phyloP scores from a whole-genome alignment of 2,329 filamentous ascomycete species.

The Ceratocystis variospora region DNA sequence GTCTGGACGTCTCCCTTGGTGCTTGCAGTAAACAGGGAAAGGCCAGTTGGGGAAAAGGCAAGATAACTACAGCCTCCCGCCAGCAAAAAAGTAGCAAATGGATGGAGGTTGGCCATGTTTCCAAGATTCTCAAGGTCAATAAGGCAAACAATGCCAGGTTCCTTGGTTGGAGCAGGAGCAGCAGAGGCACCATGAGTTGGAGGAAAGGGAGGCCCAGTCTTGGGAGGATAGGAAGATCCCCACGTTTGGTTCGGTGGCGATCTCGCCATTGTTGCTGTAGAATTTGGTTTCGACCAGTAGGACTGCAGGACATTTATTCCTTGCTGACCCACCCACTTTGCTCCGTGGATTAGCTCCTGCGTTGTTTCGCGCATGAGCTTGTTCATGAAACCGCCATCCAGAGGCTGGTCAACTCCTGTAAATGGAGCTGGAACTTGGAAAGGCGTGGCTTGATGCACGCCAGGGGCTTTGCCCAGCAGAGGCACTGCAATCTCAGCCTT shows the following conservation, averaged over 20 bases:
- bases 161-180: slow-evolving; percentile 44
- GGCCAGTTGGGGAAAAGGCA: slow-evolving; percentile 60
- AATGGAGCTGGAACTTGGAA: slow-evolving; percentile 55
- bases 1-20: slow-evolving; percentile 72
- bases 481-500: slow-evolving; percentile 51
- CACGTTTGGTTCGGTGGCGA: slow-evolving; percentile 34
- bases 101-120: slow-evolving; percentile 40
- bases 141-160: slow-evolving; percentile 62
- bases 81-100: slow-evolving; percentile 56
- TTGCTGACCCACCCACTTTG: slow-evolving; percentile 64
- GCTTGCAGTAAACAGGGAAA: slow-evolving; percentile 65
- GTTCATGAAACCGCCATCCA: slow-evolving; percentile 57
- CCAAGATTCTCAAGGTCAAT: slow-evolving; percentile 52
- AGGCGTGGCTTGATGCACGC: slow-evolving; percentile 47
- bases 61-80: slow-evolving; percentile 67
- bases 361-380: slow-evolving; percentile 67
- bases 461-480: slow-evolving; percentile 39
- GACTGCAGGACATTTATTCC: slow-evolving; percentile 64
- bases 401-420: slow-evolving; percentile 57
- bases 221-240: slow-evolving; percentile 30
- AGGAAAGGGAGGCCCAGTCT: slow-evolving; percentile 42
- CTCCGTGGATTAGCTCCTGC: slow-evolving; percentile 61
- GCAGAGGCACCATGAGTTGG: slow-evolving; percentile 57
- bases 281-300: slow-evolving; percentile 52
- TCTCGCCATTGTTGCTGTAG: slow-evolving; percentile 31